A percentile compares a stretch with the other conserved stretches of the same genome.
Evolutionary conservation across 2,329 filamentous ascomycete species (phyloP).

Genomic region (Pleoardoris graminearum): DNA sequence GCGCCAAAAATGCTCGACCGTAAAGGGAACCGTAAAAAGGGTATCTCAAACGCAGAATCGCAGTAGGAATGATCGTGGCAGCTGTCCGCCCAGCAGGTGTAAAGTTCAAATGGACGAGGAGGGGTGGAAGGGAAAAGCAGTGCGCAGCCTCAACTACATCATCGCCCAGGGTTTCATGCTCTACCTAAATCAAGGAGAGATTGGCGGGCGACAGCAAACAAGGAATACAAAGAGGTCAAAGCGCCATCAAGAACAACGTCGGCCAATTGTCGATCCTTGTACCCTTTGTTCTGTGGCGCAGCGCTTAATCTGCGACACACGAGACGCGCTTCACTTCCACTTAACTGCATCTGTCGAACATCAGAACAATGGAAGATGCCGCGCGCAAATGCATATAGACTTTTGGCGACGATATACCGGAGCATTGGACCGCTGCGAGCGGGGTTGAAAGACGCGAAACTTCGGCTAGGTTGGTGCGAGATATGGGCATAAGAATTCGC

Average conservation of each 20-base stretch:
- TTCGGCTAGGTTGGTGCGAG: no score
- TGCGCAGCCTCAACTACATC: conserved; percentile 30
- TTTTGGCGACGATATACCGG: no score
- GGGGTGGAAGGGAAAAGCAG: not conserved
- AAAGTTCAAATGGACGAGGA: not conserved
- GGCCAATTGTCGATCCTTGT: conserved; percentile 24
- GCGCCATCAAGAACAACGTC: conserved; percentile 17
- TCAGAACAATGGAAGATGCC: not conserved
- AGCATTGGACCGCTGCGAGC: no score
- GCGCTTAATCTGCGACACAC: conserved; percentile 38
- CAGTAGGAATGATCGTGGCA: not conserved
- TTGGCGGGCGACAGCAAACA: conserved; percentile 19
- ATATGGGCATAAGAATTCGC: no score
- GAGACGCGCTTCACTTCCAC: conserved; percentile 24
- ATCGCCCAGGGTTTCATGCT: conserved; percentile 14
- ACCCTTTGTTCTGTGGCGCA: conserved; percentile 29
- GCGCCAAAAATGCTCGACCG: conserved; percentile 5
- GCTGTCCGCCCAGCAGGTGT: not conserved
- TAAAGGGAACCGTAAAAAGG: not conserved
- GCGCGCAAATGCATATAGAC: no score
- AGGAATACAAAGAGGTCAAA: conserved; percentile 19
- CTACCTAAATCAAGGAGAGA: conserved; percentile 28
- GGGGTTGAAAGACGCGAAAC: no score
- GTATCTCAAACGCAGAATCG: not conserved
- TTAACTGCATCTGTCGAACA: not conserved